phyloP scores from a whole-genome alignment of 805 yeast genomes.

The Starmerella sirachaensis region DNA sequence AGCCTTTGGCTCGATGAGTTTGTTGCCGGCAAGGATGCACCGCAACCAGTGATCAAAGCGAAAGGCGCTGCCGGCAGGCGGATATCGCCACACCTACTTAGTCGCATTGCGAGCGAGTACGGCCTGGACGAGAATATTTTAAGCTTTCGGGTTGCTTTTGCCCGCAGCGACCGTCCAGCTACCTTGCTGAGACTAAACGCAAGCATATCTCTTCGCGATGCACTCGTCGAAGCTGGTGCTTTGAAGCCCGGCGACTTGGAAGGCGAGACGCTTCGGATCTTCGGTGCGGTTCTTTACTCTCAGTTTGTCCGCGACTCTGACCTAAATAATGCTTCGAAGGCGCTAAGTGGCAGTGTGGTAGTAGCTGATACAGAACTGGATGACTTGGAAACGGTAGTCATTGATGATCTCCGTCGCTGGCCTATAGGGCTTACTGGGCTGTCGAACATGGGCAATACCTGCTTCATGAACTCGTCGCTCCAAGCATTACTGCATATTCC shows the following conservation, averaged over 20 bases:
- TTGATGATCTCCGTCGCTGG: slow-evolving; percentile 64
- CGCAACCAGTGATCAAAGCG: slow-evolving; percentile 8
- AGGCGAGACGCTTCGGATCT: slow-evolving; percentile 4
- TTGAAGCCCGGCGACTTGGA: background rate
- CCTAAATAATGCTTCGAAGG: background rate
- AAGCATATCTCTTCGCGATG: too few relatives aligned
- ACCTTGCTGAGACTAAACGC: too few relatives aligned
- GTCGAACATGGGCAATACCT: slow-evolving; percentile 84
- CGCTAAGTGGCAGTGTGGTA: background rate
- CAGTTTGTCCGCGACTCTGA: background rate
- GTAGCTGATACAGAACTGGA: slow-evolving; percentile 10
- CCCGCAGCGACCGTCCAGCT: too few relatives aligned
- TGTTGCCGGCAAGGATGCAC: slow-evolving; percentile 2
- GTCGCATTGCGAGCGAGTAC: slow-evolving; percentile 8
- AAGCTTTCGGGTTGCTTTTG: slow-evolving; percentile 9
- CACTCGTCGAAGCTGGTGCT: background rate
- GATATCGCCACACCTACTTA: slow-evolving; percentile 4
- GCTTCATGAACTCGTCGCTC: slow-evolving; percentile 84
- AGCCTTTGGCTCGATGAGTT: slow-evolving; percentile 5
- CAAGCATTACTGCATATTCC: slow-evolving; percentile 74
- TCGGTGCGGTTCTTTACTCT: slow-evolving; percentile 1
- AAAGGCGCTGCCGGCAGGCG: slow-evolving; percentile 14
- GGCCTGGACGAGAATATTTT: slow-evolving; percentile 6
- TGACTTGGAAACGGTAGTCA: slow-evolving; percentile 11
- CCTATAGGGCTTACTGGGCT: slow-evolving; percentile 87